A percentile compares a stretch with the other conserved stretches of the same genome.
These are phyloP conservation scores for Trametes punicea DNA, from an alignment of 768 basidiomycete species.

Conservation along the genomic window DNA sequence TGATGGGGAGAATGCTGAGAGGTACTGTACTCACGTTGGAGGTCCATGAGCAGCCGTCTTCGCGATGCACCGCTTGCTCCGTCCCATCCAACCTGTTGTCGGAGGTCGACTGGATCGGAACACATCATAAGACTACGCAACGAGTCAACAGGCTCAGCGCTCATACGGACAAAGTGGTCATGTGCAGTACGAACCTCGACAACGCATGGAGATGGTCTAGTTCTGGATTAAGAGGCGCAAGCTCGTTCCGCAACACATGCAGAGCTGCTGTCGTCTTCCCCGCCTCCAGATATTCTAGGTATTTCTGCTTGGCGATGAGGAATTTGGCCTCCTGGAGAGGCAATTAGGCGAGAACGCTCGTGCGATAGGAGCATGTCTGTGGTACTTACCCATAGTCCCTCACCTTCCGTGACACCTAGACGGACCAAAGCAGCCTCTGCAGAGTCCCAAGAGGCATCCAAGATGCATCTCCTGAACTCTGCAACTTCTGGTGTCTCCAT, in stretches of 20 bases:
- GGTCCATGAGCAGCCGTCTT: slow-evolving; percentile 63
- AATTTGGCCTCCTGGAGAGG: slow-evolving; percentile 68
- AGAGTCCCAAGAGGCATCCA: slow-evolving; percentile 77
- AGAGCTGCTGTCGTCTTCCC: slow-evolving; percentile 79
- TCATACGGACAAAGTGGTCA: background rate
- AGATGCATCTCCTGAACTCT: slow-evolving; percentile 75
- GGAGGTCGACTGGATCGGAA: slow-evolving; percentile 76
- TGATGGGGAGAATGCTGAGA: background rate
- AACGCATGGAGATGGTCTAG: slow-evolving; percentile 80
- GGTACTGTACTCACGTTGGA: slow-evolving; percentile 65
- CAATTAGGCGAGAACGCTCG: background rate
- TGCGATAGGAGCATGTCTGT: background rate
- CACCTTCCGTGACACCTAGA: slow-evolving; percentile 66
- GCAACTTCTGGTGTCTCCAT: slow-evolving; percentile 77
- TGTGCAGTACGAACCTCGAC: slow-evolving; percentile 60
- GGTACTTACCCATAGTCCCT: slow-evolving; percentile 61
- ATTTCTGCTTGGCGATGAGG: slow-evolving; percentile 92
- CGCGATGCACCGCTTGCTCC: slow-evolving; percentile 82
- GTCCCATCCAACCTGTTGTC: slow-evolving; percentile 82
- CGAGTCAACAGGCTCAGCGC: background rate
- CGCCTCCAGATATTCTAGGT: slow-evolving; percentile 86
- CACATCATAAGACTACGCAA: slow-evolving; percentile 85
- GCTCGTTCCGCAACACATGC: slow-evolving; percentile 80
- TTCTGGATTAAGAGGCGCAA: slow-evolving; percentile 79
- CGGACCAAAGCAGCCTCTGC: slow-evolving; percentile 67